Evolutionary conservation across 768 basidiomycete genomes (phyloP).

Genomic region (Lepiota subincarnata): DNA sequence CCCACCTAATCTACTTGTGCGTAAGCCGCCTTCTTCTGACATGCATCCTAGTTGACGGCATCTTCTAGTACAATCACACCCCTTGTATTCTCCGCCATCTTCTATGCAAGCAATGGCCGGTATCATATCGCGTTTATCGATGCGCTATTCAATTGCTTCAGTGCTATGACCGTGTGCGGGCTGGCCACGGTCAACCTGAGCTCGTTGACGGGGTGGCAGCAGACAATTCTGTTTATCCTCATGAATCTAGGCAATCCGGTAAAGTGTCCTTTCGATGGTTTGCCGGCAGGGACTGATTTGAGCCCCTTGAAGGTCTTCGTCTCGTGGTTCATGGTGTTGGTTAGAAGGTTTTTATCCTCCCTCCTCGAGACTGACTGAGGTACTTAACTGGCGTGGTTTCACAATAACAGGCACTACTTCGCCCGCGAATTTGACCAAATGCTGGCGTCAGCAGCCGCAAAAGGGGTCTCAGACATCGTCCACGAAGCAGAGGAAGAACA

Average conservation of each 20-base stretch:
- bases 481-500: constrained; percentile 18
- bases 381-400: constrained; percentile 9
- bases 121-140: constrained; percentile 73
- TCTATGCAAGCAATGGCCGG: constrained; percentile 79
- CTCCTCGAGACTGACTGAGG: background rate
- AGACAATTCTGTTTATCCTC: constrained; percentile 65
- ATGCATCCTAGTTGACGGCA: constrained; percentile 9
- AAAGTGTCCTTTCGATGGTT: constrained; percentile 25
- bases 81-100: constrained; percentile 70
- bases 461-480: constrained; percentile 19
- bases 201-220: constrained; percentile 64
- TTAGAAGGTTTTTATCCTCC: constrained; percentile 51
- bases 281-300: background rate
- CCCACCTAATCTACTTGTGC: constrained; percentile 61
- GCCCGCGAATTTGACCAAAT: constrained; percentile 62
- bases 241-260: constrained; percentile 79
- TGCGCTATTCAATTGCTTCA: constrained; percentile 71
- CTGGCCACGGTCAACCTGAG: constrained; percentile 67
- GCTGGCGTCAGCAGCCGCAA: constrained; percentile 39
- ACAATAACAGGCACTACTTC: constrained; percentile 55
- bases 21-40: constrained; percentile 19
- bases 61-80: constrained; percentile 68
- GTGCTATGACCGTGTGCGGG: constrained; percentile 78
- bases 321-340: constrained; percentile 81
- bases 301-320: constrained; percentile 58